Base-by-base conservation (phyloP, 306 rosid species). In the Inga leiocalycina region DNA sequence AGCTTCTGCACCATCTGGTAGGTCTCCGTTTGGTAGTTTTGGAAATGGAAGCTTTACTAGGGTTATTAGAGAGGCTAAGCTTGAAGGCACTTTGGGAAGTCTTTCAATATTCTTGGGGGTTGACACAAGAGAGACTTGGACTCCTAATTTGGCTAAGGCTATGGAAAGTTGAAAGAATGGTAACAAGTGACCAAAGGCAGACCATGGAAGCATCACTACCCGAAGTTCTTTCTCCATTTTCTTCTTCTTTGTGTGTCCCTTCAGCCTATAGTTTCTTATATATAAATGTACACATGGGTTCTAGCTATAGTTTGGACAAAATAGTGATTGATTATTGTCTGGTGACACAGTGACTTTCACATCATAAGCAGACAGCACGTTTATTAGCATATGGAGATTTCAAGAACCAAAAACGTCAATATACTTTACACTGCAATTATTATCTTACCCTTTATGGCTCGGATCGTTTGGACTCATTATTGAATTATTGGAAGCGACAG, bases 1-100 rank as follows among this genome's bases (percentile, higher is more conserved):
- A 10, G 90, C 86, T 64, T 84, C 88, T 35, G 85, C 87, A 16
- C 82, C 84, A 49, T 71, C 34, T 17, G 86, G 82, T 22, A 87
- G 57, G 30, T 19, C 71, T 4, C 68, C 62, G 15, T 54, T 56
- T 39, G 32, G 34, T 1, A 61, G 35, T 4, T 10, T 1, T 5
- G 39, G 19, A 4, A 64, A 64, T 27, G 37, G 69, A 8, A 64
- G 1, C 1, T 19, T 39, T 2, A 64, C 39, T 4, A 27, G 17
- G 35, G 19, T 30, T 1, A 64, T 30, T 0, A 64, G 39, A 30
- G 19, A 64, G 37, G 69, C 39, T 30, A 64, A 64, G 12, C 3
- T 5, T 27, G 69, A 64, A 64, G 69, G 69, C 8, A 64, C 69
- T 11, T 27, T 27, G 69, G 69, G 69, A 27, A 64, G 69, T 14